Conservation (phyloP, 2,329 filamentous ascomycete genomes). For the Paraphoma chrysanthemicola region DNA sequence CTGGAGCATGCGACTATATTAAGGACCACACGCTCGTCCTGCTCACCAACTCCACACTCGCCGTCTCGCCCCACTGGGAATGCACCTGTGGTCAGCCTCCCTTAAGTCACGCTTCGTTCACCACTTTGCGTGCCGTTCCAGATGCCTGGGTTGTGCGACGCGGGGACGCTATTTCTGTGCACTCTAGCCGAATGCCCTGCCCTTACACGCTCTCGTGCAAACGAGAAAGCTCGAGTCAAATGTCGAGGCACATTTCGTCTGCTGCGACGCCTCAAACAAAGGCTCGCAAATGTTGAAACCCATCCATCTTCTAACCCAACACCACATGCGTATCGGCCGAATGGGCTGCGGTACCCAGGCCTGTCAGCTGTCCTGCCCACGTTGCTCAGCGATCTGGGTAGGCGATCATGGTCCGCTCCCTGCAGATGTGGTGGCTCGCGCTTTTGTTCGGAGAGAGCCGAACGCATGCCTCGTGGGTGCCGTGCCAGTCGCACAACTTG, state of each 20-base stretch:
- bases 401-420: background rate
- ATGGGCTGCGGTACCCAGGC: conserved; percentile 2
- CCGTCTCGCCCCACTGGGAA: no score
- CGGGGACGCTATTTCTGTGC: background rate
- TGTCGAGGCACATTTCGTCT: background rate
- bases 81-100: background rate
- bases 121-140: background rate
- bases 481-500: background rate
- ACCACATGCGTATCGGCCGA: background rate
- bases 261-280: background rate
- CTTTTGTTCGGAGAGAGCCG: background rate
- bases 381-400: conserved; percentile 6
- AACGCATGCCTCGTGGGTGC: background rate
- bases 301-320: background rate
- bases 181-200: background rate
- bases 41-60: background rate
- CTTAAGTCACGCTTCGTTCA: background rate
- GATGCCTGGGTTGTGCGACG: background rate
- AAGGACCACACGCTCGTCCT: conserved; percentile 17
- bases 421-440: background rate
- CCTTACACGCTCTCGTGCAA: background rate
- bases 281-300: background rate
- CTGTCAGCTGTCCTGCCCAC: conserved; percentile 17
- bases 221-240: background rate
- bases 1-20: conserved; percentile 18